Conservation (phyloP, 768 basidiomycete species). For the Russula sp. region DNA sequence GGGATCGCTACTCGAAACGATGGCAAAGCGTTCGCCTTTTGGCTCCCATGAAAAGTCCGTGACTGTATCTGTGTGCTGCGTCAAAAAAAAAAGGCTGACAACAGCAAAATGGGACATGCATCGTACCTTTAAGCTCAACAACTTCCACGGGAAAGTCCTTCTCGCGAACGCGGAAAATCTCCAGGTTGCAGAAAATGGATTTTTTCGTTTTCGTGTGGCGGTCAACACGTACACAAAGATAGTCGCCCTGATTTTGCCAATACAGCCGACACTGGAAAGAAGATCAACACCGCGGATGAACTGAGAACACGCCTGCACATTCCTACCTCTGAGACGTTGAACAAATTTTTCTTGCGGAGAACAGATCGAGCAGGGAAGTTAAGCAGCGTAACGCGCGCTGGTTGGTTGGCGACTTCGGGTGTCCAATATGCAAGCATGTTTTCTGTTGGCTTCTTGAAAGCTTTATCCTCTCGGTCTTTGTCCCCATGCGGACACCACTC, state of each 20-base stretch:
- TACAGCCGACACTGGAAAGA: conserved; percentile 80
- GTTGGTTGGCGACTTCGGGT: conserved; percentile 93
- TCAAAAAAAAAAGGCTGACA: conserved; percentile 12
- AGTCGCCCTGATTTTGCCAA: conserved; percentile 99
- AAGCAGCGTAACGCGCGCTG: conserved; percentile 91
- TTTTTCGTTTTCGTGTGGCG: conserved; percentile 98
- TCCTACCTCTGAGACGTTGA: conserved; percentile 93
- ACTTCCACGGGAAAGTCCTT: conserved; percentile 98
- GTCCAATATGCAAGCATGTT: conserved; percentile 98
- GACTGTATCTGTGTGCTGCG: conserved; percentile 61
- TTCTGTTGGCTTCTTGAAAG: conserved; percentile 62
- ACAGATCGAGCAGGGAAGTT: conserved; percentile 78
- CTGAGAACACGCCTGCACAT: background rate
- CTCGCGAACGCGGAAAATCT: conserved; percentile 95
- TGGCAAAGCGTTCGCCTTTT: conserved; percentile 89
- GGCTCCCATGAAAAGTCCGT: conserved; percentile 99
- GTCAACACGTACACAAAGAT: conserved; percentile 98
- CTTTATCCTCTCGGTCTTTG: conserved; percentile 72
- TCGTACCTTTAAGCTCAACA: conserved; percentile 86
- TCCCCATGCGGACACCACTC: conserved; percentile 97
- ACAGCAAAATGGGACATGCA: background rate
- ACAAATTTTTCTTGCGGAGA: conserved; percentile 91
- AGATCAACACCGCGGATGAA: background rate
- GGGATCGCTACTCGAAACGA: conserved; percentile 90
- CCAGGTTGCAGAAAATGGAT: conserved; percentile 95